Evolutionary conservation across 345 rosid species (phyloP), one percentile per base, ranked within the genome.

Genomic region (Eucalyptus caleyi): DNA sequence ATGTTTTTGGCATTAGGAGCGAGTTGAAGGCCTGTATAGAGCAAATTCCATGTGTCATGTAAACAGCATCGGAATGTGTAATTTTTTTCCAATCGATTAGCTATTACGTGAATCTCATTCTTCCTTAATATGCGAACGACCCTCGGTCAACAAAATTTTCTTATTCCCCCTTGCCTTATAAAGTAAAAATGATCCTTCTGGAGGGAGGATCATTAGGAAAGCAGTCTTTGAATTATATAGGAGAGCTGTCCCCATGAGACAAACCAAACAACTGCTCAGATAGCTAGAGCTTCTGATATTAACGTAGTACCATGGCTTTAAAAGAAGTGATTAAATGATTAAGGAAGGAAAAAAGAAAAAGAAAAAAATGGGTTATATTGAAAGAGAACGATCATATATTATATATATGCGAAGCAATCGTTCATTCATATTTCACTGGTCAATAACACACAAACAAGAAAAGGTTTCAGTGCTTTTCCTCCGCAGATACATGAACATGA

Each of bases 231-330:
- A 87, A 89, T 13, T 69, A 77, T 77, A 77, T 87, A 89, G 93
- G 93, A 90, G 93, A 93, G 93, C 89, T 89, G 93, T 93, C 95
- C 89, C 92, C 91, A n/a, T 91, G 85, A 91, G 65, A 67, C 88
- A 87, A 49, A 86, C 69, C 86, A 80, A 88, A n/a, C 40, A 91
- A 91, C 90, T 89, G 69, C 87, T 88, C 91, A 86, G 87, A 90
- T 91, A 88, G 89, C 86, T 51, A 51, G 27, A 86, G 86, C 90
- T 89, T 86, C 62, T 51, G 92, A 93, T 92, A 50, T 93, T 91
- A 92, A 93, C 95, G 93, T 94, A 87, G 91, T 91, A 92, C 92
- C 91, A 90, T 89, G 91, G 86, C 93, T 88, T 77, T 87, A 90
- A 88, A 90, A 47, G 90, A 88, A 86, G 32, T 26, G 45, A 51